Base-by-base conservation (phyloP, 306 rosid genomes). In the Cucurbita ficifolia region DNA sequence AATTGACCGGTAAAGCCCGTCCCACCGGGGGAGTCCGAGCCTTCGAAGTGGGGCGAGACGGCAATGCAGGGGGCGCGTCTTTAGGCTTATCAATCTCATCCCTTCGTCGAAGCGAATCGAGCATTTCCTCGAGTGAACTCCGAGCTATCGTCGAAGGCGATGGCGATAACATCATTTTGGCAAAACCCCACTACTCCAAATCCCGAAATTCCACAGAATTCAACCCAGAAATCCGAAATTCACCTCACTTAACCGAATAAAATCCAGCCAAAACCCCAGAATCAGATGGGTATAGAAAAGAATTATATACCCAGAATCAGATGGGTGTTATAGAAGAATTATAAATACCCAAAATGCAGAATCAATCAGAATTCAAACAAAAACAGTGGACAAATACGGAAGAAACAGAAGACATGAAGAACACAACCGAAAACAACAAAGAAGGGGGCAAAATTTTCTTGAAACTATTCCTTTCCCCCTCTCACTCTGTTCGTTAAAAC, bases 71-170 rank as follows among this genome's bases (percentile, higher is more conserved):
- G 5, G 99, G 99, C 77, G 82, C 68, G 83, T 89, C 96, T 85
- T 82, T 89, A 0, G 96, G 96, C 84, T 76, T 88, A 77, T 88
- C 96, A 24, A 75, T 86, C 67, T 83, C 96, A 50, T 88, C 97
- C 64, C 82, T 85, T 76, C 84, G 85, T 72, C 92, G 91, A 50
- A 95, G 95, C 21, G 97, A 88, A 60, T 91, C 99, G 49, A 95
- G 86, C 99, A 95, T 95, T 83, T 89, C 97, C 79, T 95, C 99
- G 38, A 95, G 80, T 49, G 99, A 95, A 80, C 99, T 95, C 81
- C 93, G 87, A 64, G 84, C 82, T 60, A 86, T 58, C 74, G 88
- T 33, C 76, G 90, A 75, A 52, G 88, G 84, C 42, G 97, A 79
- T 61, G 88, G 67, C 17, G 97, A 82, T 55, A 86, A 80, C 92